Conservation (phyloP, 805 yeast species). For the Cyberlindnera galapagoensis region DNA sequence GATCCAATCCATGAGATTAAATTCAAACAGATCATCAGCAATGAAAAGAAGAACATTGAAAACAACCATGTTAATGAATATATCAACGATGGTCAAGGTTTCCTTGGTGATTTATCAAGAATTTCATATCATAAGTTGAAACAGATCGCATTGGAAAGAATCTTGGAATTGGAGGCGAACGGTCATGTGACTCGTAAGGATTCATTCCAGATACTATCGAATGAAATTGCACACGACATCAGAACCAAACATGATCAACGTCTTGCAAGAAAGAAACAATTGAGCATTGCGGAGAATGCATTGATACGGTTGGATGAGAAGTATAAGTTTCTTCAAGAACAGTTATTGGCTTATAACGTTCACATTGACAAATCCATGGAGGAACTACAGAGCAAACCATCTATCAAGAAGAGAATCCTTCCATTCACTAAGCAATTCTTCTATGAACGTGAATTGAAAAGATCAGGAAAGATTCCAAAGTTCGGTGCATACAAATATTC, state of each 20-base stretch:
- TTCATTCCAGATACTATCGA: constrained; percentile 71
- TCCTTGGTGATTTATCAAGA: constrained; percentile 43
- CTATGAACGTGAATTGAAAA: constrained; percentile 64
- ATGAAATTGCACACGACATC: constrained; percentile 81
- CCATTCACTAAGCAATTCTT: constrained; percentile 71
- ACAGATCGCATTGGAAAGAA: constrained; percentile 62
- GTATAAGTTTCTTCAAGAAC: constrained; percentile 34
- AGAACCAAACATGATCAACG: constrained; percentile 47
- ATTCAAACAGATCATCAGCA: constrained; percentile 48
- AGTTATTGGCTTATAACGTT: constrained; percentile 35
- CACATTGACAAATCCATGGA: constrained; percentile 46
- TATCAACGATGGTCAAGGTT: constrained; percentile 35
- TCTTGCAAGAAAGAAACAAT: constrained; percentile 38
- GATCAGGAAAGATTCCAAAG: constrained; percentile 58
- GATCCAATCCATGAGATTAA: constrained; percentile 60
- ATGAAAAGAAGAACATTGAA: constrained; percentile 34
- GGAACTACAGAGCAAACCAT: constrained; percentile 38
- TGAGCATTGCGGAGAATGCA: constrained; percentile 38
- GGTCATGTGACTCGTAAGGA: constrained; percentile 61
- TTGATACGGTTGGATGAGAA: constrained; percentile 39
- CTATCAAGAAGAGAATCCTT: constrained; percentile 28
- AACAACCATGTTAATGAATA: constrained; percentile 35
- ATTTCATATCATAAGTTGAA: constrained; percentile 70
- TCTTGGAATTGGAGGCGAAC: constrained; percentile 66
- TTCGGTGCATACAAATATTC: constrained; percentile 77